Evolutionary conservation across 2,329 filamentous ascomycete species (phyloP), one percentile per base, ranked within the genome.

Genomic region (Fonsecaea nubica): DNA sequence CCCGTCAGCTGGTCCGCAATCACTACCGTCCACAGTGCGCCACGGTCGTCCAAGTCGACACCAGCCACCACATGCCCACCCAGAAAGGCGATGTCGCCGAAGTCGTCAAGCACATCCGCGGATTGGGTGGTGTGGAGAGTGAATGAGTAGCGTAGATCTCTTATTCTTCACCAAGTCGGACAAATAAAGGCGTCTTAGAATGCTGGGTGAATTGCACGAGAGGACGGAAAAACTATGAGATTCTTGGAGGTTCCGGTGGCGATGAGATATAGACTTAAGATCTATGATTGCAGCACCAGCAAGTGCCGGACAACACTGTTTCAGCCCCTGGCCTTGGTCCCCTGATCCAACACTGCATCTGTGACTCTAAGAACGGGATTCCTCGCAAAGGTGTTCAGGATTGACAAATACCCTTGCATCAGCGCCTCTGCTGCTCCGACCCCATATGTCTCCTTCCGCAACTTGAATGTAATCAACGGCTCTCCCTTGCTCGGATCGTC

Each of bases 401-500:
- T 61, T 7, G 58, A 61, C 58, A 61, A 25, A 54, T 54, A 61
- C 33, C 33, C 58, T 25, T 61, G 58, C 40, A 61, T 61, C 42
- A 61, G 42, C 45, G 32, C 58, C 58, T 61, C 58, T 18, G 58
- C 58, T 42, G 58, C 58, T 36, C 58, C 58, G 10, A 12, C 5
- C 42, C 42, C 58, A 55, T 61, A 61, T 7, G 40, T 40, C 42
- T 54, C 58, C 58, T 61, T 61, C 38, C 40, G 40, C 58, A 61
- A n/a, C 58, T 61, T 61, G n/a, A 61, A 42, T 32, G 58, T 61
- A 13, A 61, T 61, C 58, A 61, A 4, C 58, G 58, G 58, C 58
- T 61, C 58, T 36, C 40, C 58, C 54, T 61, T 61, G 42, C 58
- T 61, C 42, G 58, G 58, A 55, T 61, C 58, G 54, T 61, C 58